These are phyloP conservation scores for Pseudopithomyces maydicus DNA, from an alignment of 2,329 filamentous ascomycete species.

Conservation along the genomic window DNA sequence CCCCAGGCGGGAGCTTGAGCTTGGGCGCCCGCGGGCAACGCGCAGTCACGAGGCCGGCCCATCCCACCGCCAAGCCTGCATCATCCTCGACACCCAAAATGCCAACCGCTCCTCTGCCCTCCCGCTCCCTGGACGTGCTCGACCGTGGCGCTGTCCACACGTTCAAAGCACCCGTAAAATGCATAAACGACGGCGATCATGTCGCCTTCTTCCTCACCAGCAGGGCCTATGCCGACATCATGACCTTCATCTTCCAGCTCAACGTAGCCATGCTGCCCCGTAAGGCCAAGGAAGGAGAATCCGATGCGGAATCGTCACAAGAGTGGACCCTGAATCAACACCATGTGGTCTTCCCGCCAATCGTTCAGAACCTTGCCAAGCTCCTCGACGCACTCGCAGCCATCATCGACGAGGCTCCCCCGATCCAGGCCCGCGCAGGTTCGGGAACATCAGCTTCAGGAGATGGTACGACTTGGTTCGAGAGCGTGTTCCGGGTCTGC, in stretches of 20 bases:
- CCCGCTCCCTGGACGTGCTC: conserved; percentile 28
- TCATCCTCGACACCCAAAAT: conserved; percentile 19
- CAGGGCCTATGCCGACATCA: conserved; percentile 84
- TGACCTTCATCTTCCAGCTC: conserved; percentile 85
- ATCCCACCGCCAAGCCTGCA: conserved; percentile 6
- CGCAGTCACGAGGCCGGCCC: conserved; percentile 6
- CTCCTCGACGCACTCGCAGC: conserved; percentile 69
- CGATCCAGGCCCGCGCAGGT: conserved; percentile 82
- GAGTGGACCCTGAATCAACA: conserved; percentile 57
- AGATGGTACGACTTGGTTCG: conserved; percentile 78
- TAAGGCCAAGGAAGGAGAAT: conserved; percentile 49
- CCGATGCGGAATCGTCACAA: conserved; percentile 49
- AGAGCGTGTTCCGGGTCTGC: conserved; percentile 60
- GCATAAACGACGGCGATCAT: conserved; percentile 84
- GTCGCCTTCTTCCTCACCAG: conserved; percentile 80
- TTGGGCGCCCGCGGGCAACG: conserved; percentile 3
- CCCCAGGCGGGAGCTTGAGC: background rate
- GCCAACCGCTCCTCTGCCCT: conserved; percentile 19
- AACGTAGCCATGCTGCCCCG: conserved; percentile 84
- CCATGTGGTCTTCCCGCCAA: conserved; percentile 55
- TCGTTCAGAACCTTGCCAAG: conserved; percentile 67
- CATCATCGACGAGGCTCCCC: conserved; percentile 82
- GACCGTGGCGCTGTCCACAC: conserved; percentile 24
- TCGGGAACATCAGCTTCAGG: conserved; percentile 90
- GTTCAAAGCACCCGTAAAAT: conserved; percentile 75